phyloP scores from a whole-genome alignment of 768 basidiomycete species.

The Auriscalpium microsporum region DNA sequence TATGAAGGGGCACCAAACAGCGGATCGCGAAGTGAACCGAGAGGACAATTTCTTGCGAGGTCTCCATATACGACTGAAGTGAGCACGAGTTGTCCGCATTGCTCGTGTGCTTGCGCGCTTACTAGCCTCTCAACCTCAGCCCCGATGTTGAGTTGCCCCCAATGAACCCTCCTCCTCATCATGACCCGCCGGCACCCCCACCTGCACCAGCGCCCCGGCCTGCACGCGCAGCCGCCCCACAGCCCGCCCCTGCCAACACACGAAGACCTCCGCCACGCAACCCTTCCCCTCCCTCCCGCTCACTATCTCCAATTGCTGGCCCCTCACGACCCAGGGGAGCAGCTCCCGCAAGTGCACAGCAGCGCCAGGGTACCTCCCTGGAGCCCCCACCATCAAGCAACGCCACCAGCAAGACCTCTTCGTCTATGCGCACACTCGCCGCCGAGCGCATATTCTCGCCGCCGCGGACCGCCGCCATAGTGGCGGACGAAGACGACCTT shows the following conservation, averaged over 20 bases:
- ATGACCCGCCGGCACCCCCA: background rate
- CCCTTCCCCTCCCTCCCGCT: background rate
- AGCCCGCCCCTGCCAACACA: background rate
- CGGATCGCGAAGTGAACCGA: constrained; percentile 55
- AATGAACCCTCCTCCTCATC: constrained; percentile 4
- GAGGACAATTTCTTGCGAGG: constrained; percentile 51
- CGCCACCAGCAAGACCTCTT: background rate
- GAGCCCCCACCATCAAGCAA: background rate
- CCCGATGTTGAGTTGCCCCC: background rate
- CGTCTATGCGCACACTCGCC: background rate
- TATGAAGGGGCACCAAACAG: constrained; percentile 51
- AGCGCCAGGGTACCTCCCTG: background rate
- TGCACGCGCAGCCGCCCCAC: constrained; percentile 2
- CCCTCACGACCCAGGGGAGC: background rate
- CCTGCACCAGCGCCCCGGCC: constrained; percentile 1
- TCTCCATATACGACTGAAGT: constrained; percentile 64
- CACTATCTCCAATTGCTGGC: background rate
- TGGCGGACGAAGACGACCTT: background rate
- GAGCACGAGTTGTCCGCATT: background rate
- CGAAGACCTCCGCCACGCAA: constrained; percentile 6
- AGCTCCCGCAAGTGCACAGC: background rate
- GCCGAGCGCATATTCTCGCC: background rate
- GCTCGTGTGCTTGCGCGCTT: background rate
- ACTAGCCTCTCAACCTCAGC: background rate
- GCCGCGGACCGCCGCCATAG: background rate